Evolutionary conservation across 805 yeast species (phyloP).

Genomic region (Ogataea parapolymorpha): DNA sequence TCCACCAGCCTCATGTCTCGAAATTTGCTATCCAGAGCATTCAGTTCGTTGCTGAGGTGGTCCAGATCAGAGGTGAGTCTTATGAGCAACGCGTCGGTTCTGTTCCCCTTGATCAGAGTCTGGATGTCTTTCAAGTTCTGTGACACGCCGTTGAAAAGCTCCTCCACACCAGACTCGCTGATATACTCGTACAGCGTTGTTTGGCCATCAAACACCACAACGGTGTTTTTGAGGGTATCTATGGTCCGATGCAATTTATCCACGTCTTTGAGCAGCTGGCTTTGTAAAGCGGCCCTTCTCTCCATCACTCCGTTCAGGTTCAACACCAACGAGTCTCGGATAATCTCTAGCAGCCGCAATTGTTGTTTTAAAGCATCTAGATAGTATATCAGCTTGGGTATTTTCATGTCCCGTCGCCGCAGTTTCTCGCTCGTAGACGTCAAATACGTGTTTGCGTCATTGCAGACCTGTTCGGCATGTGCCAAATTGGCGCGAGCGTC

Average conservation of each 20-base stretch:
- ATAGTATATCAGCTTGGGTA: conserved; percentile 44
- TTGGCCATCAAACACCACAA: conserved; percentile 25
- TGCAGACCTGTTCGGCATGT: conserved; percentile 49
- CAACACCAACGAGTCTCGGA: conserved; percentile 28
- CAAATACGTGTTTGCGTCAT: conserved; percentile 44
- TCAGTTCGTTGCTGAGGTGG: conserved; percentile 24
- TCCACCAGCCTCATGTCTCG: conserved; percentile 26
- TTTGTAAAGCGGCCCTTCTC: conserved; percentile 20
- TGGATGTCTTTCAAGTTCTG: conserved; percentile 30
- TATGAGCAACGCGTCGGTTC: conserved; percentile 26
- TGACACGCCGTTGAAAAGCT: conserved; percentile 31
- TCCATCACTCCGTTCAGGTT: conserved; percentile 28
- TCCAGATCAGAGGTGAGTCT: conserved; percentile 27
- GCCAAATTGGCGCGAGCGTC: conserved; percentile 48
- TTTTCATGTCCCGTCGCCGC: conserved; percentile 37
- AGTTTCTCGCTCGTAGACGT: conserved; percentile 36
- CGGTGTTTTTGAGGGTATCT: conserved; percentile 34
- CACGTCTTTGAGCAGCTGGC: conserved; percentile 29
- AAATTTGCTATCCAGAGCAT: conserved; percentile 24
- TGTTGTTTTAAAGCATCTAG: conserved; percentile 47
- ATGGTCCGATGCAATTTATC: conserved; percentile 34
- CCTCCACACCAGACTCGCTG: conserved; percentile 38
- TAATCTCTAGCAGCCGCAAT: conserved; percentile 37
- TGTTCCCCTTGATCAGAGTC: conserved; percentile 27
- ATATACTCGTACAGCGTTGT: conserved; percentile 45